Base-by-base conservation (phyloP, 345 rosid species). In the Syzygium grande region DNA sequence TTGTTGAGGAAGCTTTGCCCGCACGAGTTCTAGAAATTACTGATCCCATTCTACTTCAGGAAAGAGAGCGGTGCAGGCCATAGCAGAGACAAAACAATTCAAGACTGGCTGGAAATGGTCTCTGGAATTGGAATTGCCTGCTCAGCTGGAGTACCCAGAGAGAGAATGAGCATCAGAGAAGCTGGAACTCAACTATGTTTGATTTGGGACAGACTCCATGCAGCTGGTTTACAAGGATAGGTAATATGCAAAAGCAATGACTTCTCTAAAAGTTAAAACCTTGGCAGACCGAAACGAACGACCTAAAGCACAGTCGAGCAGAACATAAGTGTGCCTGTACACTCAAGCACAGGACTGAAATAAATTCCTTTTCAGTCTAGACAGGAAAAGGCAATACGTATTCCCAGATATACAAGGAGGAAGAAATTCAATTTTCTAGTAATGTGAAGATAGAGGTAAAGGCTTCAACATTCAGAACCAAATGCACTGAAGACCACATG, bases 51-150 rank as follows among this genome's bases (percentile, higher is more conserved):
- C 27, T 89, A 46, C 78, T 84, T 7, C 2, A 51, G 85, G 56
- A 84, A 84, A 49, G 85, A 84, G 21, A 52, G 25, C 13, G 0
- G 21, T 46, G 54, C 54, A 25, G 54, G 54, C 34, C 53, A 27
- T 27, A 84, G 85, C 56, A 84, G 30, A 27, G 41, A 51, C 27
- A 27, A 27, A 21, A 52, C 5, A 49, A 16, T 46, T 52, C 85
- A 52, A 84, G 85, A 52, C 38, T 51, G 55, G 14, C 21, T 49
- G 58, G 27, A 16, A 51, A 88, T 53, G 19, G 84, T 90, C 22
- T 25, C 83, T 56, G 84, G 27, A 84, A 86, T 88, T 34, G 91
- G 91, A 85, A 80, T 89, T 9, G 84, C 88, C 59, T 89, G 90
- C 52, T 88, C 91, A 1, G 46, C 3, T 6, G 89, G 87, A 49